phyloP scores from a whole-genome alignment of 805 yeast species.

The Monosporozyma yasuniensis region DNA sequence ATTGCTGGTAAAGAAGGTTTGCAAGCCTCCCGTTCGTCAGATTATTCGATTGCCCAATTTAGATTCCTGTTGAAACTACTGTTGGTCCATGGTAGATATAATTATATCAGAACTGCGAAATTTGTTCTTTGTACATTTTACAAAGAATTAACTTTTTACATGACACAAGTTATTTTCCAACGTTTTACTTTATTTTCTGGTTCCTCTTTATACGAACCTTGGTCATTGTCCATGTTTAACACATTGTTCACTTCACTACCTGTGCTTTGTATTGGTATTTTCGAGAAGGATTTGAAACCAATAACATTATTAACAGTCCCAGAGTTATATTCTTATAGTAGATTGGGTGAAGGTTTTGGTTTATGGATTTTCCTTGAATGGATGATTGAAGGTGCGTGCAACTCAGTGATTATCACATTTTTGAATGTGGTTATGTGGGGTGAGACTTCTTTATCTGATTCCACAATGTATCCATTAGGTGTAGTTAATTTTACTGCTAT shows the following conservation, averaged over 20 bases:
- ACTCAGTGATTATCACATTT: slow-evolving; percentile 65
- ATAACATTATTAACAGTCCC: slow-evolving; percentile 87
- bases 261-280: slow-evolving; percentile 88
- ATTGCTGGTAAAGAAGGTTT: slow-evolving; percentile 95
- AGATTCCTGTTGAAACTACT: slow-evolving; percentile 72
- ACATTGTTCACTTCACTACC: slow-evolving; percentile 91
- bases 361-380: slow-evolving; percentile 61
- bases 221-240: slow-evolving; percentile 96
- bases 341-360: slow-evolving; percentile 66
- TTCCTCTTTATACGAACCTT: slow-evolving; percentile 83
- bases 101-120: slow-evolving; percentile 83
- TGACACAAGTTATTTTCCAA: slow-evolving; percentile 83
- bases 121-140: slow-evolving; percentile 90
- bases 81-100: slow-evolving; percentile 92
- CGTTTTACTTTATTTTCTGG: slow-evolving; percentile 85
- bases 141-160: slow-evolving; percentile 83
- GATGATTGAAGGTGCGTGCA: slow-evolving; percentile 68
- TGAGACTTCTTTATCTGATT: slow-evolving; percentile 53
- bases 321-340: slow-evolving; percentile 72
- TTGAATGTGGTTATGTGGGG: slow-evolving; percentile 65
- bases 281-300: slow-evolving; percentile 84
- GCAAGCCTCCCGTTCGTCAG: slow-evolving; percentile 93
- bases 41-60: slow-evolving; percentile 92
- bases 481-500: slow-evolving; percentile 64
- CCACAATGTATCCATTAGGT: slow-evolving; percentile 76